phyloP scores from a whole-genome alignment of 768 basidiomycete genomes.

The Pisolithus microcarpus region DNA sequence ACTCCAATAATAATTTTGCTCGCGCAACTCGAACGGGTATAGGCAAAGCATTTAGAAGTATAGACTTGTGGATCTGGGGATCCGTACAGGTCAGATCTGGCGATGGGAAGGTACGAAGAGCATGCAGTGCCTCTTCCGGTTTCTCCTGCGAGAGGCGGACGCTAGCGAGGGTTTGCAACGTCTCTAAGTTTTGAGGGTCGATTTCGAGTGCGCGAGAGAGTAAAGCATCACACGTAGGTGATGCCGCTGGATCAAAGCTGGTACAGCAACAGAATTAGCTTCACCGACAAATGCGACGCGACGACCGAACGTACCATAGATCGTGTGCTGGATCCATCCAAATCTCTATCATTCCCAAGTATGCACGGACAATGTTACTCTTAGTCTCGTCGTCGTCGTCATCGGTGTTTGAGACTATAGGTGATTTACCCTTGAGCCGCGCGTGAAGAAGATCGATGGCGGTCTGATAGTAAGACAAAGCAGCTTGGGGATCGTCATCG shows the following conservation, averaged over 20 bases:
- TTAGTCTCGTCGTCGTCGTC: slow-evolving; percentile 45
- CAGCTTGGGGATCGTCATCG: slow-evolving; percentile 67
- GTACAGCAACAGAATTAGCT: not conserved
- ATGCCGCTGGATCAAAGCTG: slow-evolving; percentile 79
- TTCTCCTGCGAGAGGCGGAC: slow-evolving; percentile 85
- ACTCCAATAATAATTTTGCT: slow-evolving; percentile 78
- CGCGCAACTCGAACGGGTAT: slow-evolving; percentile 65
- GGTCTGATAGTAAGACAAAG: slow-evolving; percentile 71
- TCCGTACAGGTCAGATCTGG: slow-evolving; percentile 4
- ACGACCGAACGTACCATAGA: slow-evolving; percentile 54
- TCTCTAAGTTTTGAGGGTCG: slow-evolving; percentile 72
- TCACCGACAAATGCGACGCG: not conserved
- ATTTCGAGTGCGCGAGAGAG: slow-evolving; percentile 64
- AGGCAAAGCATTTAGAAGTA: slow-evolving; percentile 34
- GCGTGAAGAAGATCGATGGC: slow-evolving; percentile 63
- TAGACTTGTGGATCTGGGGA: slow-evolving; percentile 30
- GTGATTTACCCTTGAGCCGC: slow-evolving; percentile 72
- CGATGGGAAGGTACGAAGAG: slow-evolving; percentile 17
- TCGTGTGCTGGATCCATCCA: slow-evolving; percentile 93
- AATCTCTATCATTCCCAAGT: slow-evolving; percentile 86
- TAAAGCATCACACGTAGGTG: slow-evolving; percentile 73
- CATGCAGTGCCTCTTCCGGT: slow-evolving; percentile 66
- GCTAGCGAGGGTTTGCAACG: slow-evolving; percentile 72
- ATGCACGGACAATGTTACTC: slow-evolving; percentile 66
- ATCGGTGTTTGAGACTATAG: slow-evolving; percentile 29